Evolutionary conservation across 495 filamentous ascomycete species (phyloP), one percentile per base, ranked within the genome.

Genomic region (Talaromyces wortmannii): DNA sequence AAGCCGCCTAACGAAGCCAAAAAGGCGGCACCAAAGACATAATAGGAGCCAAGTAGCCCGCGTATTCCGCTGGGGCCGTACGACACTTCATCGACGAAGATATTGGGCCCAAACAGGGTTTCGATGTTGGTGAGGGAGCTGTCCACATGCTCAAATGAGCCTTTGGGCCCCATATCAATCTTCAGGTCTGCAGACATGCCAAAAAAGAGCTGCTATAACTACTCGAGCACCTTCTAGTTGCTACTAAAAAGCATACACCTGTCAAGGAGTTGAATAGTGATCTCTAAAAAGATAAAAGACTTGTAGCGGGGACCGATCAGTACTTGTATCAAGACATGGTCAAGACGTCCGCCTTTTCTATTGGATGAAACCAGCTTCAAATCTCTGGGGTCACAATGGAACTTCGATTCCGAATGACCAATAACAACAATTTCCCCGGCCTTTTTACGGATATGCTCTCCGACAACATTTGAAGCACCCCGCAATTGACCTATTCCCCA

Each of bases 1-100:
- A 82, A 60, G 44, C 81, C 81, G 48, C 81, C 81, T 1, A 83
- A 63, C 0, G 81, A 76, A 6, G 78, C 73, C 59, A 81, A 80
- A 1, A 71, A 71, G 3, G 81, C 81, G 57, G 77, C 81, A 16
- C 78, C 55, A 8, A 77, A 60, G 32, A 82, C 79, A 59, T 78
- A 84, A 4, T 67, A 69, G 56, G 73, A 79, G 13, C 65, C 64
- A 18, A 76, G 68, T 15, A 83, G 57, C 17, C 80, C 79, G 11
- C 50, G 56, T 17, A 82, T 67, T 29, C 80, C 71, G 1, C 68
- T 62, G 1, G 73, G 76, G 7, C 76, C 74, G 50, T 78, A 78
- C 15, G 72, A 68, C 48, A 76, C 71, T 18, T 69, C 61, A 29
- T 72, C 62, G 36, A 78, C 36, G 36, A 40, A 40, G 36, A 10